These are phyloP conservation scores for Entophlyctis helioformis DNA, from an alignment of 192 early-diverging fungal species.

Conservation along the genomic window DNA sequence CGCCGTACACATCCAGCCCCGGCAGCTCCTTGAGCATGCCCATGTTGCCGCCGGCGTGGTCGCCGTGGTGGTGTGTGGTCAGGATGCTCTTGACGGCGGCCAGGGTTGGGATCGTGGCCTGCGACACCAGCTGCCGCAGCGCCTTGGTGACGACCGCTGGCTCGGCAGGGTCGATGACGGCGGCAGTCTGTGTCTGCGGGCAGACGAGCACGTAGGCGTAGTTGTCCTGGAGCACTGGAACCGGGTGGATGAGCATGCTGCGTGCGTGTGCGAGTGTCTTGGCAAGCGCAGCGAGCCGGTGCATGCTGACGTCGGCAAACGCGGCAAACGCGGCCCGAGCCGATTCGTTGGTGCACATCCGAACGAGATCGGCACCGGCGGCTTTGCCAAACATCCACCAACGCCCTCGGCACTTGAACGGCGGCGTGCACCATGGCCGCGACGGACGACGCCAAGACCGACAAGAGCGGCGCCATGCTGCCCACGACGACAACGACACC, in stretches of 20 bases:
- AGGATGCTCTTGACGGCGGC: constrained; percentile 3
- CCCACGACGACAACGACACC: too few species aligned
- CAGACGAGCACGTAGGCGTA: constrained; percentile 78
- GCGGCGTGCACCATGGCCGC: too few species aligned
- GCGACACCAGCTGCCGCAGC: neutral
- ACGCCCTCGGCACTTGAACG: too few species aligned
- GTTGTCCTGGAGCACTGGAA: constrained; percentile 68
- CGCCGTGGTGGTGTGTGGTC: constrained; percentile 69
- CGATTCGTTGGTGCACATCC: neutral
- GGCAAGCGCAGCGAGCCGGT: neutral
- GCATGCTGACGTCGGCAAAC: too few species aligned
- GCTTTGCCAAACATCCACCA: neutral
- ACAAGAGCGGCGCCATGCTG: too few species aligned
- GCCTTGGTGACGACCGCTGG: constrained; percentile 49
- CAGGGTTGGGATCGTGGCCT: neutral
- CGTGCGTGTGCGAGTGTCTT: neutral
- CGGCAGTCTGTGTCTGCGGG: constrained; percentile 36
- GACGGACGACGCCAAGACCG: too few species aligned
- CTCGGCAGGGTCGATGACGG: constrained; percentile 79
- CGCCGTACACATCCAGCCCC: constrained; percentile 65
- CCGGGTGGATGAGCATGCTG: constrained; percentile 48
- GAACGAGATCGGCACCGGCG: neutral
- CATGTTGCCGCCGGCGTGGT: constrained; percentile 76
- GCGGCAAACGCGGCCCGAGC: too few species aligned
- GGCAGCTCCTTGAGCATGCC: constrained; percentile 34